phyloP scores from a whole-genome alignment of 1,284 basidiomycete species.

The Fistulinella cinereoalba region DNA sequence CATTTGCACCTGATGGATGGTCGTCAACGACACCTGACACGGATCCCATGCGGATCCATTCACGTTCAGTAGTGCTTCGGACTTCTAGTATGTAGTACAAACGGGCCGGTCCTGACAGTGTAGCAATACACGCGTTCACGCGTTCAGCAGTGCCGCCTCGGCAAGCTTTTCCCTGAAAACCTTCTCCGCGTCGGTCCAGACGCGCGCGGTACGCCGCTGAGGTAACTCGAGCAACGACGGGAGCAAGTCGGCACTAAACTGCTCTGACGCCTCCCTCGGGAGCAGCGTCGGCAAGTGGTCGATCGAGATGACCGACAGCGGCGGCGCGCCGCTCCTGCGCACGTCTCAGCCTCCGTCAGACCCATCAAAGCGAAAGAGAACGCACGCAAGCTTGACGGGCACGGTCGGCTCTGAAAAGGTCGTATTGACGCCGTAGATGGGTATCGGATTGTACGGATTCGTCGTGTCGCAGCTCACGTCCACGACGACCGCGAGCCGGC shows the following conservation, averaged over 20 bases:
- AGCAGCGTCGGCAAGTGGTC: conserved; percentile 97
- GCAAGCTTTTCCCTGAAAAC: conserved; percentile 80
- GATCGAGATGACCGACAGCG: conserved; percentile 89
- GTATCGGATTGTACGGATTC: conserved; percentile 98
- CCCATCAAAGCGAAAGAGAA: conserved; percentile 17
- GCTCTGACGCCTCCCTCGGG: conserved; percentile 95
- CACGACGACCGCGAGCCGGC: conserved; percentile 83
- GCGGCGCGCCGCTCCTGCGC: conserved; percentile 53
- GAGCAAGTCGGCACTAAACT: conserved; percentile 89
- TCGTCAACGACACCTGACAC: too few species aligned
- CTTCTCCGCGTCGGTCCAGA: conserved; percentile 90
- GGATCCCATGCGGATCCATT: too few species aligned
- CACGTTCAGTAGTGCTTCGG: too few species aligned
- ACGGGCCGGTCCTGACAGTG: too few species aligned
- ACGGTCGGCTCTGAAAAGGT: conserved; percentile 95
- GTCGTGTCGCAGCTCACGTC: conserved; percentile 99
- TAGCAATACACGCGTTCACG: conserved; percentile 6
- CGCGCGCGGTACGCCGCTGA: conserved; percentile 60
- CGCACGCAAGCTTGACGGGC: conserved; percentile 76
- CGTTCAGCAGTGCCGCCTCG: conserved; percentile 42
- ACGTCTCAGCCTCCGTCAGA: not conserved
- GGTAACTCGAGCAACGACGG: conserved; percentile 85
- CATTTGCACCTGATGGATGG: not conserved
- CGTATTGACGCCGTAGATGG: conserved; percentile 94
- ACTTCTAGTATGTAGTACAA: not conserved